phyloP scores from a whole-genome alignment of 495 filamentous ascomycete genomes.

The Pseudevernia furfuracea region DNA sequence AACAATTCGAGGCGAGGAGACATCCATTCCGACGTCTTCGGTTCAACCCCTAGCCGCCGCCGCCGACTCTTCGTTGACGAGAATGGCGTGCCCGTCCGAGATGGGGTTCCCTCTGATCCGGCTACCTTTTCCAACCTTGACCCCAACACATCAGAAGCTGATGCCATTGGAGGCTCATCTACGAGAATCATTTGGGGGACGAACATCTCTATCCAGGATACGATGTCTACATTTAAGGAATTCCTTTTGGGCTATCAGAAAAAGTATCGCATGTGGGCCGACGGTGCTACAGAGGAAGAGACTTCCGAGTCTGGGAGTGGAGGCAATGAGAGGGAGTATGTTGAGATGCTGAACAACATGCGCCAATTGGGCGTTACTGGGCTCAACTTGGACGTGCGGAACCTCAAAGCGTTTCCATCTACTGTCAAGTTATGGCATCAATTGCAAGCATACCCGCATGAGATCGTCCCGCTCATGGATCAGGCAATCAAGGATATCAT shows the following conservation, averaged over 20 bases:
- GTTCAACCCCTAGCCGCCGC: conserved; percentile 55
- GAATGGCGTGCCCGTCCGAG: conserved; percentile 60
- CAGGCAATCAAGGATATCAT: conserved; percentile 86
- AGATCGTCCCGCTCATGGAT: conserved; percentile 96
- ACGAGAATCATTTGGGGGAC: conserved; percentile 93
- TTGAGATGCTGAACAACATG: conserved; percentile 84
- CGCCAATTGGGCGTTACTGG: conserved; percentile 70
- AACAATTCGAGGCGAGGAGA: conserved; percentile 63
- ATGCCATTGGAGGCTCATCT: conserved; percentile 71
- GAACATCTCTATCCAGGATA: conserved; percentile 87
- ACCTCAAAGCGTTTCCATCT: conserved; percentile 86
- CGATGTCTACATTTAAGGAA: conserved; percentile 76
- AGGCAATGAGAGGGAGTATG: conserved; percentile 66
- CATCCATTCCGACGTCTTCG: conserved; percentile 68
- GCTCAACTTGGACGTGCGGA: conserved; percentile 80
- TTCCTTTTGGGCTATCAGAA: conserved; percentile 83
- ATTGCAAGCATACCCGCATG: conserved; percentile 81
- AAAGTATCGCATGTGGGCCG: conserved; percentile 86
- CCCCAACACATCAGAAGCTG: conserved; percentile 83
- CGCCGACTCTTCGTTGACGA: conserved; percentile 76
- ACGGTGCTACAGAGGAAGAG: conserved; percentile 71
- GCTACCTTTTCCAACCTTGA: conserved; percentile 80
- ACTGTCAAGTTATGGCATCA: conserved; percentile 95
- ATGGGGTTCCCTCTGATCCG: conserved; percentile 58
- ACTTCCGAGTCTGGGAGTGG: conserved; percentile 52